Evolutionary conservation across 1,139 yeast species (phyloP).

Genomic region (Nadsonia commutata): DNA sequence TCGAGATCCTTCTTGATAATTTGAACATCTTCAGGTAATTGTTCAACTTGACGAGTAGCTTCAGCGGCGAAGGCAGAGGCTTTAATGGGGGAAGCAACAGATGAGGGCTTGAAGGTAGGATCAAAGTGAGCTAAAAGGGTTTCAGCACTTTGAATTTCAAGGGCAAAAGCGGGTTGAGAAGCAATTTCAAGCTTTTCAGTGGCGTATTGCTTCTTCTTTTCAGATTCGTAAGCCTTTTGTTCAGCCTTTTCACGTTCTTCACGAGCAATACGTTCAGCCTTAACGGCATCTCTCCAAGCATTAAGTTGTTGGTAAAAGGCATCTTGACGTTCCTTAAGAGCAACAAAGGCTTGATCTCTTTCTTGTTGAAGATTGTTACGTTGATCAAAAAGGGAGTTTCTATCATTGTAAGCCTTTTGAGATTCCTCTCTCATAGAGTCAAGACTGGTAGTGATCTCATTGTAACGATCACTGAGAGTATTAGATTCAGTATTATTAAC

Average conservation of each 20-base stretch:
- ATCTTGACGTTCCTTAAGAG: constrained; percentile 20
- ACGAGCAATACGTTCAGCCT: constrained; percentile 46
- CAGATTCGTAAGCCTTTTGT: constrained; percentile 26
- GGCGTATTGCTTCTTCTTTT: constrained; percentile 28
- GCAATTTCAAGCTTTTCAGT: constrained; percentile 60
- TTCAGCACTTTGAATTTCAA: constrained; percentile 62
- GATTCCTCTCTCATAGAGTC: constrained; percentile 45
- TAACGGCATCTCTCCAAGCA: constrained; percentile 27
- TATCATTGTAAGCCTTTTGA: constrained; percentile 52
- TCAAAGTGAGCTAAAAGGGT: constrained; percentile 59
- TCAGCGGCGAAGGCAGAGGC: constrained; percentile 21
- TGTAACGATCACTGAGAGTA: constrained; percentile 38
- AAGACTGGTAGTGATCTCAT: constrained; percentile 44
- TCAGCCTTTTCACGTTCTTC: constrained; percentile 42
- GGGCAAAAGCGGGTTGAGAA: constrained; percentile 64
- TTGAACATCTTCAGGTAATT: constrained; percentile 48
- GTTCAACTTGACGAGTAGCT: constrained; percentile 31
- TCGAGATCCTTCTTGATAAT: constrained; percentile 50
- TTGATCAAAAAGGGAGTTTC: constrained; percentile 46
- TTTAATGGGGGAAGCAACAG: constrained; percentile 19
- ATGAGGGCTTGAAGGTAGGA: constrained; percentile 10
- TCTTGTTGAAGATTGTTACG: constrained; percentile 52
- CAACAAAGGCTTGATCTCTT: constrained; percentile 22
- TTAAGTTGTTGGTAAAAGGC: constrained; percentile 20
- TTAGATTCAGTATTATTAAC: constrained; percentile 50